Percentiles rank a stretch among this genome's conserved stretches.
Conservation (phyloP, 2,329 filamentous ascomycete genomes). For the Cadophora malorum region DNA sequence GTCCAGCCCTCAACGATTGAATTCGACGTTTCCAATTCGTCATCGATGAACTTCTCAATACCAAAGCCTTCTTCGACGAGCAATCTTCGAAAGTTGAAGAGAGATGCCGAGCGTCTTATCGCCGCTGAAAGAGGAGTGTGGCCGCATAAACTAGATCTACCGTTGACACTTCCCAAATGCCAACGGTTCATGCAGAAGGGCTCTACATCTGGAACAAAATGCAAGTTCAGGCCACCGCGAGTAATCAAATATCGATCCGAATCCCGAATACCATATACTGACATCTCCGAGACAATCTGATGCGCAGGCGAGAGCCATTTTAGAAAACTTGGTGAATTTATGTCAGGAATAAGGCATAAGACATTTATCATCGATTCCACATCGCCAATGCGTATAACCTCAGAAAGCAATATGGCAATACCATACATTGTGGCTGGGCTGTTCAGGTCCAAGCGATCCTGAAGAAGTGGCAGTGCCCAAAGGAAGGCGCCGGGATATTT, state of each 20-base stretch:
- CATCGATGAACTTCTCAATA: background rate
- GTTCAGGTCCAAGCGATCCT: background rate
- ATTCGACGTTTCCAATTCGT: too few relatives aligned
- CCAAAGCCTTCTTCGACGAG: background rate
- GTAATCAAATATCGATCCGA: background rate
- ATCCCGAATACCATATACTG: background rate
- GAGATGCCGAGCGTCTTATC: background rate
- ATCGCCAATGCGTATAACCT: too few relatives aligned
- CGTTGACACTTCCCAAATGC: too few relatives aligned
- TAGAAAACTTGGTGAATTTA: background rate
- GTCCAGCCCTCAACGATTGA: too few relatives aligned
- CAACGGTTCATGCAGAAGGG: too few relatives aligned
- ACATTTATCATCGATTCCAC: too few relatives aligned
- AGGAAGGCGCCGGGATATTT: background rate
- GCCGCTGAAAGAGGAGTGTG: background rate
- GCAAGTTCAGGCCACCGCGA: background rate
- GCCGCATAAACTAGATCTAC: too few relatives aligned
- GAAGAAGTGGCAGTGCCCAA: background rate
- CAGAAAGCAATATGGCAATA: background rate
- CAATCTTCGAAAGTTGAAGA: background rate
- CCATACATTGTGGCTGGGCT: background rate
- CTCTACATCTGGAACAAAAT: background rate
- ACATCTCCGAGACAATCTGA: background rate
- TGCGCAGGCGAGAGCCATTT: background rate
- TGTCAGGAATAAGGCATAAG: background rate